phyloP scores from a whole-genome alignment of 805 yeast species.

The Candida vaughaniae region DNA sequence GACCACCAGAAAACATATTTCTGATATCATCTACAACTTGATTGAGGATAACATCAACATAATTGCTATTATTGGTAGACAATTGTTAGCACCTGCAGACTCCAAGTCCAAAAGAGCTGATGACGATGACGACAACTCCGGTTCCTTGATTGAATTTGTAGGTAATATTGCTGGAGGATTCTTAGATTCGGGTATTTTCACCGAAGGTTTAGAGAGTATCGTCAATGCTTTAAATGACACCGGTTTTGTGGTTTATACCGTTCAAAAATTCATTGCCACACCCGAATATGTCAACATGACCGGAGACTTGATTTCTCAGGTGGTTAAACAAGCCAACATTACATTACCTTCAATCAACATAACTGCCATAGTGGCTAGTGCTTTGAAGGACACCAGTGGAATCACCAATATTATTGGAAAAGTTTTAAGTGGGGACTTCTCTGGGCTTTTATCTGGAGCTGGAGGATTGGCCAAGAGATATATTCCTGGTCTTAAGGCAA shows the following conservation, averaged over 20 bases:
- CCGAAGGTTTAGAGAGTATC: slow-evolving; percentile 23
- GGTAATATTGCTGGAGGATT: slow-evolving; percentile 27
- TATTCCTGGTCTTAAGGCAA: slow-evolving; percentile 27
- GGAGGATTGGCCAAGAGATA: slow-evolving; percentile 23
- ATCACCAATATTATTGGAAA: slow-evolving; percentile 20
- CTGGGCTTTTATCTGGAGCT: slow-evolving; percentile 8
- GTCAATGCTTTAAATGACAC: slow-evolving; percentile 41
- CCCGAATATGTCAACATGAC: slow-evolving; percentile 37
- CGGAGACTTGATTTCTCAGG: slow-evolving; percentile 28
- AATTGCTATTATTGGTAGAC: slow-evolving; percentile 20
- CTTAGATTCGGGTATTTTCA: slow-evolving; percentile 27
- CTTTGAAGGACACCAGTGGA: slow-evolving; percentile 20
- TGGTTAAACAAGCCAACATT: slow-evolving; percentile 26
- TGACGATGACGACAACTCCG: slow-evolving; percentile 11
- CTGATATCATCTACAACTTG: slow-evolving; percentile 28
- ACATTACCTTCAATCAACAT: slow-evolving; percentile 23
- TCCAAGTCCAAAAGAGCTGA: slow-evolving; percentile 9
- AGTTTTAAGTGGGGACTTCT: slow-evolving; percentile 13
- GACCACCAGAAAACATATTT: slow-evolving; percentile 30
- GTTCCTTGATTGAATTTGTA: slow-evolving; percentile 26
- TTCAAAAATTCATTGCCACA: slow-evolving; percentile 34
- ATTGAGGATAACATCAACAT: slow-evolving; percentile 29
- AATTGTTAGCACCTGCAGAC: slow-evolving; percentile 23
- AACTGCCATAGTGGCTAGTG: slow-evolving; percentile 22
- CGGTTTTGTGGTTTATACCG: slow-evolving; percentile 35